Evolutionary conservation across 1,284 basidiomycete genomes (phyloP).

Genomic region (Malassezia cuniculi): DNA sequence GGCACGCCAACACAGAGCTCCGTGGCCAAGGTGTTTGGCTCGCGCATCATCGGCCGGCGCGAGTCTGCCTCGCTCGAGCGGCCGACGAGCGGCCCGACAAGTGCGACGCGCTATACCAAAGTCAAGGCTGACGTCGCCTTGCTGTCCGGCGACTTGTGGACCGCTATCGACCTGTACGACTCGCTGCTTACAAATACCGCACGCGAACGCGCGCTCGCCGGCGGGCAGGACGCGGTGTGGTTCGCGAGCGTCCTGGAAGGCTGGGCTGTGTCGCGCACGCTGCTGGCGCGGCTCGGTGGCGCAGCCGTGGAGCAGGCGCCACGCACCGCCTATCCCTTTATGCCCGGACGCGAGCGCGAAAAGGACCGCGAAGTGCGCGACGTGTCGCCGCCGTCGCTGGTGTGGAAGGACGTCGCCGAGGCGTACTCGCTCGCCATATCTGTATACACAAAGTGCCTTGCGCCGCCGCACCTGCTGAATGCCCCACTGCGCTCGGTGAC

Average conservation of each 20-base stretch:
- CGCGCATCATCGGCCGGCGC: conserved; percentile 1
- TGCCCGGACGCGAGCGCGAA: conserved; percentile 19
- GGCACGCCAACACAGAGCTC: conserved; percentile 12
- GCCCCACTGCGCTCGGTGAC: conserved; percentile 29
- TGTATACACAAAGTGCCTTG: conserved; percentile 41
- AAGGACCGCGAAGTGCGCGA: conserved; percentile 22
- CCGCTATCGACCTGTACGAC: conserved; percentile 31
- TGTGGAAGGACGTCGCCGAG: conserved; percentile 39
- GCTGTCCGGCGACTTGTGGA: conserved; percentile 38
- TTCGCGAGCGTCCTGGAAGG: conserved; percentile 41
- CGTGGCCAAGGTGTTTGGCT: conserved; percentile 17
- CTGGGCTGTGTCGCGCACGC: conserved; percentile 33
- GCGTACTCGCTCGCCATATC: conserved; percentile 35
- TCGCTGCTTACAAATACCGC: conserved; percentile 19
- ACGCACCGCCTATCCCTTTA: conserved; percentile 16
- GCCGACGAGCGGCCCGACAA: conserved; percentile 18
- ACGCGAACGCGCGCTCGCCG: conserved; percentile 39
- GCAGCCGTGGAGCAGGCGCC: conserved; percentile 31
- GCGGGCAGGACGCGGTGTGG: conserved; percentile 43
- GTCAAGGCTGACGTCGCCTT: conserved; percentile 33
- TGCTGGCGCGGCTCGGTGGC: conserved; percentile 35
- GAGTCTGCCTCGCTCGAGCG: conserved; percentile 10
- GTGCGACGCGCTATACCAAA: conserved; percentile 30
- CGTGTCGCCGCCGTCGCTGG: conserved; percentile 2
- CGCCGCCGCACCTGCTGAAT: conserved; percentile 31